Percentiles rank a stretch among this genome's conserved stretches.
Evolutionary conservation across 441 rosid species (phyloP).

Genomic region (Manihot esculenta): DNA sequence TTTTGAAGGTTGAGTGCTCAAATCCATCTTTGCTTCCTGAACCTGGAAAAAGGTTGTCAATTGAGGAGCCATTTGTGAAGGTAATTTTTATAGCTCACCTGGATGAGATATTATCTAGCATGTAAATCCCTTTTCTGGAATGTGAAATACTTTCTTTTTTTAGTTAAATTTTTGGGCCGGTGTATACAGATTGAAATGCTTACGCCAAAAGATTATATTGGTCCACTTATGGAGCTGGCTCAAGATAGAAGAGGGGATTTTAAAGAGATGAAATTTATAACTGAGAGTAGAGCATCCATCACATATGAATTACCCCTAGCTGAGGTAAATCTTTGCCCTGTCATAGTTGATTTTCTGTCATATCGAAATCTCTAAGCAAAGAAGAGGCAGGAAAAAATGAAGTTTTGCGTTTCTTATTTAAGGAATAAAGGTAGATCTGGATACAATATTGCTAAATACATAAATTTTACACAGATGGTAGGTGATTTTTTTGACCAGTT

Average conservation of each 20-base stretch:
- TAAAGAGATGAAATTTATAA: slow-evolving; percentile 88
- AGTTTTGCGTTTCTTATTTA: no score
- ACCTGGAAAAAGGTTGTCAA: slow-evolving; percentile 82
- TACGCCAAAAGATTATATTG: slow-evolving; percentile 94
- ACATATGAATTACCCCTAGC: slow-evolving; percentile 87
- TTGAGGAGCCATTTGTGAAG: slow-evolving; percentile 96
- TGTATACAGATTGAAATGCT: slow-evolving; percentile 82
- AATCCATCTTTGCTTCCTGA: slow-evolving; percentile 97
- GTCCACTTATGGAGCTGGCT: slow-evolving; percentile 94
- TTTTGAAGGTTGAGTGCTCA: slow-evolving; percentile 90
- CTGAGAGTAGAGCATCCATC: slow-evolving; percentile 87
- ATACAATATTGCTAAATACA: no score
- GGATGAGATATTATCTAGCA: neutral
- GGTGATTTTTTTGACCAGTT: slow-evolving; percentile 98
- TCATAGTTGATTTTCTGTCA: slow-evolving; percentile 6
- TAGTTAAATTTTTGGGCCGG: slow-evolving; percentile 12
- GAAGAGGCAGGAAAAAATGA: no score
- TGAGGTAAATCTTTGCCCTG: slow-evolving; percentile 51
- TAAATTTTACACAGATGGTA: slow-evolving; percentile 57
- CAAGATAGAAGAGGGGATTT: slow-evolving; percentile 97
- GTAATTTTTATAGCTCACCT: slow-evolving; percentile 29
- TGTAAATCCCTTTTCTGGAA: neutral
- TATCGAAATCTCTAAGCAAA: no score
- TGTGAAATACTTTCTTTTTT: slow-evolving; percentile 16
- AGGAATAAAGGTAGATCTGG: no score